Evolutionary conservation across 768 basidiomycete species (phyloP).

Genomic region (Pulveroboletus sp.): DNA sequence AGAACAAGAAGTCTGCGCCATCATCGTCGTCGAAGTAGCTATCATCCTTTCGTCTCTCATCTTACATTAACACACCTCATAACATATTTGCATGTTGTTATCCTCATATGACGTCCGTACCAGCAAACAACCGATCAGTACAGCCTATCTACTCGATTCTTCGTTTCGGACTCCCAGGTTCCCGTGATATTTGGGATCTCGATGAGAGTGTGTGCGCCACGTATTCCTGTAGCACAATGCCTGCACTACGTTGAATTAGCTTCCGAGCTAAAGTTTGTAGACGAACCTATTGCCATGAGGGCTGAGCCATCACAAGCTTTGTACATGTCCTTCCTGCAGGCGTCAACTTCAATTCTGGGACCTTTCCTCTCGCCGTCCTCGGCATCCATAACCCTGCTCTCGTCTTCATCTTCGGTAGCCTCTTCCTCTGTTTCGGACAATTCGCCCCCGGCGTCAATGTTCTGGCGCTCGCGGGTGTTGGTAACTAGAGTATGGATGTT

Average conservation of each 20-base stretch:
- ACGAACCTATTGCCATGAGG: constrained; percentile 64
- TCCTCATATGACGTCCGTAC: not conserved
- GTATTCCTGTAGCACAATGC: constrained; percentile 68
- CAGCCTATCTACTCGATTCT: not conserved
- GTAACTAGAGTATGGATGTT: constrained; percentile 24
- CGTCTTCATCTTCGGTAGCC: constrained; percentile 14
- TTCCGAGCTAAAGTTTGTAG: not conserved
- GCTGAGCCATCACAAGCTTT: constrained; percentile 70
- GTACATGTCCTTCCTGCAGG: constrained; percentile 58
- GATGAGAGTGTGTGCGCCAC: constrained; percentile 36
- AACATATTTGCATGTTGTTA: constrained; percentile 7
- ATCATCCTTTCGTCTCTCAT: not conserved
- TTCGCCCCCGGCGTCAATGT: constrained; percentile 9
- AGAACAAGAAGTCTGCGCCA: constrained; percentile 13
- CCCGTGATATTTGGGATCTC: not conserved
- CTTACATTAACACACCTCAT: too few species aligned
- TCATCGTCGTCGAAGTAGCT: constrained; percentile 12
- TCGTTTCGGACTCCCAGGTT: constrained; percentile 5
- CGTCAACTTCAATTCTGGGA: constrained; percentile 1
- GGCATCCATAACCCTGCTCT: constrained; percentile 4
- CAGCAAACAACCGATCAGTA: not conserved
- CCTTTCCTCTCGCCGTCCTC: constrained; percentile 9
- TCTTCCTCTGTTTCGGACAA: constrained; percentile 14
- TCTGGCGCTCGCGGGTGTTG: not conserved
- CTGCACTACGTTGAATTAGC: constrained; percentile 31